phyloP scores from a whole-genome alignment of 345 rosid genomes.

The Syzygium grande region DNA sequence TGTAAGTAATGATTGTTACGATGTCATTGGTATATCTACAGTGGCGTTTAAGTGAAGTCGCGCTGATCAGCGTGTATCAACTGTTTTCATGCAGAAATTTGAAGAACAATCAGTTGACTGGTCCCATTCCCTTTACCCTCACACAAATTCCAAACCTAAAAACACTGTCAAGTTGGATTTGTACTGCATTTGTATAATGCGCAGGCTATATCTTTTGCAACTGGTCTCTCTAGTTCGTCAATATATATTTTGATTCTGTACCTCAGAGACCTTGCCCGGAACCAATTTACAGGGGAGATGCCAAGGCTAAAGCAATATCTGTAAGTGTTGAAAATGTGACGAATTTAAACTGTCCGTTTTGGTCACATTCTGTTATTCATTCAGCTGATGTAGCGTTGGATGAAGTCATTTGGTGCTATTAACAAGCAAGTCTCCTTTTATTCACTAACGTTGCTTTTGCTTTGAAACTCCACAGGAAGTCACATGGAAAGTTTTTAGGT shows the following conservation, averaged over 20 bases:
- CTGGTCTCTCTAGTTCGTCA: background rate
- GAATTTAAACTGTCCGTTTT: background rate
- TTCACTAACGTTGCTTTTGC: background rate
- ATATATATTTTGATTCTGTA: background rate
- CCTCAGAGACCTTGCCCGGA: conserved; percentile 67
- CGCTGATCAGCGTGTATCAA: background rate
- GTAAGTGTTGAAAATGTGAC: conserved; percentile 23
- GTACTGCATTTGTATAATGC: background rate
- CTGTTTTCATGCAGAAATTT: conserved; percentile 34
- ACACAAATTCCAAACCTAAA: conserved; percentile 83
- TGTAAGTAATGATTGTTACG: conserved; percentile 44
- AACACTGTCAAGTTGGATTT: conserved; percentile 35
- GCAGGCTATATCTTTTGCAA: background rate
- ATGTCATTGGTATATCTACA: background rate
- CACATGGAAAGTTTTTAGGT: conserved; percentile 57
- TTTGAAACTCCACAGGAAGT: conserved; percentile 36
- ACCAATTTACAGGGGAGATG: conserved; percentile 72
- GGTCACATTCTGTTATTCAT: background rate
- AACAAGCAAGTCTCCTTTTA: too few relatives aligned
- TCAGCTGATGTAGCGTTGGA: background rate
- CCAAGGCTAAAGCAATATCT: conserved; percentile 83
- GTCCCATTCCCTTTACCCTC: conserved; percentile 83
- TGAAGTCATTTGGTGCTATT: background rate
- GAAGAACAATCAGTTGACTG: conserved; percentile 74
- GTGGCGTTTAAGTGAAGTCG: background rate